A percentile compares a stretch with the other conserved stretches of the same genome.
phyloP scores from a whole-genome alignment of 1,139 yeast genomes.

The Protomyces arabidopsidicola region DNA sequence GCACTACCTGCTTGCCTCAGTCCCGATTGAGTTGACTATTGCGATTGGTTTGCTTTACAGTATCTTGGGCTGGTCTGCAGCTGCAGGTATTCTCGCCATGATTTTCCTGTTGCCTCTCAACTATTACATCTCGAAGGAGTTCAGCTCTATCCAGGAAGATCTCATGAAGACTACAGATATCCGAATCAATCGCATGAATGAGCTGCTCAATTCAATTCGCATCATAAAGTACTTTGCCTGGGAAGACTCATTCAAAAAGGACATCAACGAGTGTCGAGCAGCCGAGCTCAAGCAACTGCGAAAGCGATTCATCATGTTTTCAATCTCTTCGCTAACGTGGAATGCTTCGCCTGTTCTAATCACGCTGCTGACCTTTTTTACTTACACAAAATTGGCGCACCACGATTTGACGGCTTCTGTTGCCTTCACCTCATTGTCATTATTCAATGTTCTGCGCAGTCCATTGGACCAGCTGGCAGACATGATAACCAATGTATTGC shows the following conservation, averaged over 20 bases:
- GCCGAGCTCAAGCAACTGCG: constrained; percentile 56
- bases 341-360: constrained; percentile 69
- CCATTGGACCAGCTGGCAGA: constrained; percentile 57
- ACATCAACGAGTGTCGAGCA: constrained; percentile 58
- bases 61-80: constrained; percentile 74
- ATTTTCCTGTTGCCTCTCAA: constrained; percentile 59
- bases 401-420: constrained; percentile 67
- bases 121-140: constrained; percentile 40
- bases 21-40: constrained; percentile 59
- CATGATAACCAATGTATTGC: constrained; percentile 40
- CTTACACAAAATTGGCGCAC: constrained; percentile 62
- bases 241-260: constrained; percentile 68
- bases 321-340: constrained; percentile 60
- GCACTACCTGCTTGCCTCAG: constrained; percentile 59
- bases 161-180: constrained; percentile 66
- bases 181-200: constrained; percentile 75
- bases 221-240: constrained; percentile 82
- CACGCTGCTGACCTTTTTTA: constrained; percentile 66
- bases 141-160: constrained; percentile 35
- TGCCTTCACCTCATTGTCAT: constrained; percentile 61
- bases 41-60: constrained; percentile 58
- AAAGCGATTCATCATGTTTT: constrained; percentile 61
- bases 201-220: constrained; percentile 73
- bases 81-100: constrained; percentile 61
- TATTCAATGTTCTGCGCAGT: constrained; percentile 53